Percentiles rank a stretch among this genome's conserved stretches.
phyloP scores from a whole-genome alignment of 768 basidiomycete genomes.

The Collybiopsis confluens region DNA sequence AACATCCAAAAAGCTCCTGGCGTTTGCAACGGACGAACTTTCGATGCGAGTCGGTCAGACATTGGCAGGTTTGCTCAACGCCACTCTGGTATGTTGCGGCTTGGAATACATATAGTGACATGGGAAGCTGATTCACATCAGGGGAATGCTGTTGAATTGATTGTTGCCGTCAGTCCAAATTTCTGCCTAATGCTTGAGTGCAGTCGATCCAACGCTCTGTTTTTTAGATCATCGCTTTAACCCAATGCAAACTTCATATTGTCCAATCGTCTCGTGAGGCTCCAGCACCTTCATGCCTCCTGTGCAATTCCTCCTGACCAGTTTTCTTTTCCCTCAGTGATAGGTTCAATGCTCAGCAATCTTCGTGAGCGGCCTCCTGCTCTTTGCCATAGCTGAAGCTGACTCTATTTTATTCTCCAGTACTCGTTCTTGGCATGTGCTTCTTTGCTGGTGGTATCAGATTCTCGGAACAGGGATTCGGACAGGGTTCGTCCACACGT shows the following conservation, averaged over 20 bases:
- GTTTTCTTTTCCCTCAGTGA: slow-evolving; percentile 30
- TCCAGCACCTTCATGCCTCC: not conserved
- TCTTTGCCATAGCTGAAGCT: not conserved
- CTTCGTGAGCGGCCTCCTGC: slow-evolving; percentile 31
- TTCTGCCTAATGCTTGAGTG: not conserved
- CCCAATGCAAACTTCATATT: slow-evolving; percentile 39
- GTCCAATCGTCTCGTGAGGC: slow-evolving; percentile 57
- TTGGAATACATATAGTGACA: not conserved
- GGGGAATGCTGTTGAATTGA: slow-evolving; percentile 36
- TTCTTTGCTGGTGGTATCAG: slow-evolving; percentile 57
- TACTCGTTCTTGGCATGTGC: slow-evolving; percentile 64
- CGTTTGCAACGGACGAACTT: slow-evolving; percentile 64
- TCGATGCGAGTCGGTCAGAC: slow-evolving; percentile 59
- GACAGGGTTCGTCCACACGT: slow-evolving; percentile 36
- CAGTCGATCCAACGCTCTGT: not conserved
- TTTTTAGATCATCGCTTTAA: slow-evolving; percentile 15
- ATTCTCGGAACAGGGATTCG: slow-evolving; percentile 55
- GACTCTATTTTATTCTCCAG: slow-evolving; percentile 19
- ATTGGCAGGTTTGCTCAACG: slow-evolving; percentile 59
- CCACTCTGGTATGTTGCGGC: slow-evolving; percentile 43
- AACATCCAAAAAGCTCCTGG: slow-evolving; percentile 37
- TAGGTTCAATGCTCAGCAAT: slow-evolving; percentile 64
- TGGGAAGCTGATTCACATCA: not conserved
- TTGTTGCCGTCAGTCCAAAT: slow-evolving; percentile 44
- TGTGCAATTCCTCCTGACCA: not conserved